phyloP scores from a whole-genome alignment of 257 asterid genomes.

The Thymus mandschuricus region DNA sequence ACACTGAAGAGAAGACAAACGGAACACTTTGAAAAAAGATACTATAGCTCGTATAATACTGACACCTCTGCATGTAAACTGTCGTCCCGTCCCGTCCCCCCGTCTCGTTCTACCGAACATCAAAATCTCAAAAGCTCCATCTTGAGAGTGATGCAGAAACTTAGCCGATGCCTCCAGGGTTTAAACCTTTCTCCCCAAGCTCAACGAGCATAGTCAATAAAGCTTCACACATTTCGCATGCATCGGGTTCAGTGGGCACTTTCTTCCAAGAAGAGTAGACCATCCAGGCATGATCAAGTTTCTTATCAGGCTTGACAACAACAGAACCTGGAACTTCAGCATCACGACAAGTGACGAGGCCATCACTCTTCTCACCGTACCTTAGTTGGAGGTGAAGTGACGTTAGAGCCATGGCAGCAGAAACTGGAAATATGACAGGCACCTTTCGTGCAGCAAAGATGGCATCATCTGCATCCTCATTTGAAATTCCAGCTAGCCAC shows the following conservation, averaged over 20 bases:
- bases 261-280: constrained; percentile 82
- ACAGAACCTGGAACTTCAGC: constrained; percentile 96
- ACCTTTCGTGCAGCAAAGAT: constrained; percentile 50
- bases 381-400: constrained; percentile 80
- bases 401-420: constrained; percentile 72
- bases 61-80: no score
- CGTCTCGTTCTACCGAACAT: no score
- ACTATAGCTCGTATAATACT: no score
- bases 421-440: constrained; percentile 81
- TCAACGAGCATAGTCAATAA: constrained; percentile 73
- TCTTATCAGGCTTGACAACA: constrained; percentile 68
- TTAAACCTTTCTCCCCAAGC: constrained; percentile 44
- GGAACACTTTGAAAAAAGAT: no score
- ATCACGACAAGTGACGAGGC: constrained; percentile 88
- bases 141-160: no score
- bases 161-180: no score
- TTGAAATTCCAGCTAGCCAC: constrained; percentile 55
- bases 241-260: constrained; percentile 59
- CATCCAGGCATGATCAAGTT: constrained; percentile 96
- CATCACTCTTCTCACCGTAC: constrained; percentile 97
- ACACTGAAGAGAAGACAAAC: no score
- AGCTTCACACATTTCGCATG: constrained; percentile 86
- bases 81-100: no score
- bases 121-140: no score
- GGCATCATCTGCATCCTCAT: constrained; percentile 44